These are phyloP conservation scores for Cladosporium sp. DNA, from an alignment of 2,329 filamentous ascomycete species.

Conservation along the genomic window DNA sequence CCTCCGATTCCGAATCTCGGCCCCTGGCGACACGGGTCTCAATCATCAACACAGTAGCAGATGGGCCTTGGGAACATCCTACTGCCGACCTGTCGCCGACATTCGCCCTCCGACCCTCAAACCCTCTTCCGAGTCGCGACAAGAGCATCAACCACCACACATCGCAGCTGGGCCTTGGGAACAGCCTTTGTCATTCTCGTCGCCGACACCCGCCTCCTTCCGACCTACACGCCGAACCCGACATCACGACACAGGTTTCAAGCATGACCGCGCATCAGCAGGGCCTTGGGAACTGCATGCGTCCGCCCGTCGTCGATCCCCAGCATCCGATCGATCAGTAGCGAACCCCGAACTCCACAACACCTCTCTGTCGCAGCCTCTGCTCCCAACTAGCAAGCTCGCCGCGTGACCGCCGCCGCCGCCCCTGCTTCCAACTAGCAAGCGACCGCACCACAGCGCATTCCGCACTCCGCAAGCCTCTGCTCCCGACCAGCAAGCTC, in stretches of 20 bases:
- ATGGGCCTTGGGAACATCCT: conserved; percentile 14
- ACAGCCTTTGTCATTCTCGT: too few species aligned
- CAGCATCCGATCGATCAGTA: not conserved
- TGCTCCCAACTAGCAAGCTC: conserved; percentile 12
- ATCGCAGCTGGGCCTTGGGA: too few species aligned
- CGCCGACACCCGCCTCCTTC: too few species aligned
- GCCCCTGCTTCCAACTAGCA: conserved; percentile 15
- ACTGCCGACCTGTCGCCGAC: not conserved
- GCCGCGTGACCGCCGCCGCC: conserved; percentile 1
- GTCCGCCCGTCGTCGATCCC: not conserved
- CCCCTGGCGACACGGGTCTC: not conserved
- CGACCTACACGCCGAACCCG: not conserved
- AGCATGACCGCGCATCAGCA: conserved; percentile 7
- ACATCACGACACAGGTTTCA: not conserved
- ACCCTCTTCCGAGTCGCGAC: too few species aligned
- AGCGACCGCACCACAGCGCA: conserved; percentile 3
- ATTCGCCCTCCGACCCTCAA: not conserved
- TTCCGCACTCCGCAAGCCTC: conserved; percentile 1
- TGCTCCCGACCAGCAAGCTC: conserved; percentile 15
- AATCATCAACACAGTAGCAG: conserved; percentile 15
- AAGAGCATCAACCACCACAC: too few species aligned
- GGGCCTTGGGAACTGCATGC: conserved; percentile 18
- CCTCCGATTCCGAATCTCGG: not conserved
- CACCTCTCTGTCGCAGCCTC: conserved; percentile 5
- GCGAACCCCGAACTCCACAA: not conserved